phyloP scores from a whole-genome alignment of 2,329 filamentous ascomycete species.

The Sclerotinia subarctica region DNA sequence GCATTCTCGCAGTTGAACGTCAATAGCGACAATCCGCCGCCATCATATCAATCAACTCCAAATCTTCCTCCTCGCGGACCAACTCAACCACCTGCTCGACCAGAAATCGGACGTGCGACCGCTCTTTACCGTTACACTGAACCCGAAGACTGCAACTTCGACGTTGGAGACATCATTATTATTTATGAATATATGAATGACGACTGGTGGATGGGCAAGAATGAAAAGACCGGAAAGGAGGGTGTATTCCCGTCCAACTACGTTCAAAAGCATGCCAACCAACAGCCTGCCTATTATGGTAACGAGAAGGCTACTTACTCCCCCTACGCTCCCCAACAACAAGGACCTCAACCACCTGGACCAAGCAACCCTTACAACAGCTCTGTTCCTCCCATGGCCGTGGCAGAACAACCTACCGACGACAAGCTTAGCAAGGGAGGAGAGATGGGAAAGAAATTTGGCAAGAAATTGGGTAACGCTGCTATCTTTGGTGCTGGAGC shows the following conservation, averaged over 20 bases:
- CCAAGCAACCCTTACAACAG: conserved; percentile 63
- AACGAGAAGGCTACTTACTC: conserved; percentile 29
- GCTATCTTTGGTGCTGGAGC: conserved; percentile 93
- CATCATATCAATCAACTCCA: conserved; percentile 38
- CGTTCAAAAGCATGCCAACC: conserved; percentile 61
- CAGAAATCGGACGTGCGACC: conserved; percentile 67
- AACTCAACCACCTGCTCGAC: conserved; percentile 39
- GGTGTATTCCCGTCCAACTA: conserved; percentile 96
- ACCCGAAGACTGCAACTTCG: conserved; percentile 75
- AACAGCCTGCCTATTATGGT: conserved; percentile 28
- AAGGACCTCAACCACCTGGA: conserved; percentile 41
- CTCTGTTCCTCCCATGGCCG: conserved; percentile 71
- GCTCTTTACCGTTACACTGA: conserved; percentile 83
- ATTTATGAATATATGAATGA: conserved; percentile 93
- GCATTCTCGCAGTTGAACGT: conserved; percentile 29
- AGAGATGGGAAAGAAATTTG: conserved; percentile 87
- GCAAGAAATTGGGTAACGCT: conserved; percentile 82
- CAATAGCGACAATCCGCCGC: conserved; percentile 27
- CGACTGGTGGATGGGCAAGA: conserved; percentile 94
- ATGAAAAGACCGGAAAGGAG: conserved; percentile 75
- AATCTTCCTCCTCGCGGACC: conserved; percentile 27
- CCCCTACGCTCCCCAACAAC: conserved; percentile 21
- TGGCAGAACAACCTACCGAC: conserved; percentile 53
- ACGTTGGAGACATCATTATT: conserved; percentile 74
- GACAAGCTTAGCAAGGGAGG: conserved; percentile 47